phyloP scores from a whole-genome alignment of 2,329 filamentous ascomycete genomes.

The Fusarium sp. region DNA sequence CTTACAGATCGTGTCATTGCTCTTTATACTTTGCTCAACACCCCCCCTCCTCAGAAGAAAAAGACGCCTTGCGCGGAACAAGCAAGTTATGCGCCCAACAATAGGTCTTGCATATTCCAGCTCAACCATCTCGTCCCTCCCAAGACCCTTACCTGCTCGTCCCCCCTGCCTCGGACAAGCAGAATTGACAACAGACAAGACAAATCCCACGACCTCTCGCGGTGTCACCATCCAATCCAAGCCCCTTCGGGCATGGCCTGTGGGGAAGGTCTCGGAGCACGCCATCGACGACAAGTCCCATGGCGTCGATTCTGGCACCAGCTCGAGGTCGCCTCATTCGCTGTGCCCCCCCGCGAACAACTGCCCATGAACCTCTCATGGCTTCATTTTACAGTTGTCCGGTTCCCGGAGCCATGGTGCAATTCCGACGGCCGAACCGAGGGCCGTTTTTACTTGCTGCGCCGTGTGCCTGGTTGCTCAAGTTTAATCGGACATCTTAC shows the following conservation, averaged over 20 bases:
- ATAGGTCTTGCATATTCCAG: background rate
- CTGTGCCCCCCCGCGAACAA: constrained; percentile 8
- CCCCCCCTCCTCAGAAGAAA: background rate
- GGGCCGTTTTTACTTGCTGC: constrained; percentile 22
- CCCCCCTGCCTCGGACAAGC: background rate
- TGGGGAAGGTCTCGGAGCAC: constrained; percentile 33
- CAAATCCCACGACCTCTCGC: background rate
- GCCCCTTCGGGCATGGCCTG: constrained; percentile 35
- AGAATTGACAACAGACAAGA: background rate
- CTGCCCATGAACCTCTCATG: background rate
- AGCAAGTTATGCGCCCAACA: background rate
- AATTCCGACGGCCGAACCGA: constrained; percentile 12
- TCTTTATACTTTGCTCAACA: constrained; percentile 39
- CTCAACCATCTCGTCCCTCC: background rate
- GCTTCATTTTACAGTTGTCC: constrained; percentile 5
- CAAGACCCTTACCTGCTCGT: constrained; percentile 3
- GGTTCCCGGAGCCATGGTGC: constrained; percentile 12
- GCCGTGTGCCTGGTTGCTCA: background rate
- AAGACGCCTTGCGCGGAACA: background rate
- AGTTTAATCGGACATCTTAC: background rate
- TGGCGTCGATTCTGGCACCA: constrained; percentile 3
- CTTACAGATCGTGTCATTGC: constrained; percentile 21
- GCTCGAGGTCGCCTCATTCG: constrained; percentile 24
- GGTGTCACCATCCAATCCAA: constrained; percentile 24
- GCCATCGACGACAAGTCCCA: constrained; percentile 31